These are phyloP conservation scores for Durio zibethinus DNA, from an alignment of 345 rosid genomes.

Conservation along the genomic window DNA sequence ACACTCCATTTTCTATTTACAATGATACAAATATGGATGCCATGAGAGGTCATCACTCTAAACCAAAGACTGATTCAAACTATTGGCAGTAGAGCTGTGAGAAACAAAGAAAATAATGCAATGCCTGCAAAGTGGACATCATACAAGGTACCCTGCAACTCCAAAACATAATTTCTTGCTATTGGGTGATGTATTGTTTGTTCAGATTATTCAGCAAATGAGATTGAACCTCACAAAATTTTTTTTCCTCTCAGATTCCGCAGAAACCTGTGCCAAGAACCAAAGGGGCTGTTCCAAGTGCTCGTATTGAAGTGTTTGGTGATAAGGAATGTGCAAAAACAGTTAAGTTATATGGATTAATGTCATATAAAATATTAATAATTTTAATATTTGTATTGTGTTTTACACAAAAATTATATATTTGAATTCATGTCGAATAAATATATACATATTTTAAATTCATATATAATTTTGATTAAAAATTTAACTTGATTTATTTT, in stretches of 20 bases:
- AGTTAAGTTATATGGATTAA: too few species aligned
- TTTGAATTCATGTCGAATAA: too few species aligned
- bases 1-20: conserved; percentile 52
- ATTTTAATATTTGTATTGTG: too few species aligned
- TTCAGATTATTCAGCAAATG: not conserved
- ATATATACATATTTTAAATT: too few species aligned
- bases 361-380: too few species aligned
- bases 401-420: too few species aligned
- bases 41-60: conserved; percentile 32
- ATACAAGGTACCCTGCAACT: conserved; percentile 51
- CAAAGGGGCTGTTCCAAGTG: conserved; percentile 36
- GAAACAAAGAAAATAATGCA: conserved; percentile 89
- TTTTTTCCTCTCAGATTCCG: conserved; percentile 47
- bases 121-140: conserved; percentile 73
- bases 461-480: too few species aligned
- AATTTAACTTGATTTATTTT: too few species aligned
- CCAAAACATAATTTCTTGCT: not conserved
- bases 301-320: conserved; percentile 69
- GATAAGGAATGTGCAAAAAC: conserved; percentile 57
- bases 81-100: conserved; percentile 71
- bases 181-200: too few species aligned
- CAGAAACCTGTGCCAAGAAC: conserved; percentile 45
- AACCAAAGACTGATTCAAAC: conserved; percentile 44
- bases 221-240: conserved; percentile 10
- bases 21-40: conserved; percentile 45